phyloP scores from a whole-genome alignment of 371 early-diverging fungal genomes.

The Capillidium heterosporum region DNA sequence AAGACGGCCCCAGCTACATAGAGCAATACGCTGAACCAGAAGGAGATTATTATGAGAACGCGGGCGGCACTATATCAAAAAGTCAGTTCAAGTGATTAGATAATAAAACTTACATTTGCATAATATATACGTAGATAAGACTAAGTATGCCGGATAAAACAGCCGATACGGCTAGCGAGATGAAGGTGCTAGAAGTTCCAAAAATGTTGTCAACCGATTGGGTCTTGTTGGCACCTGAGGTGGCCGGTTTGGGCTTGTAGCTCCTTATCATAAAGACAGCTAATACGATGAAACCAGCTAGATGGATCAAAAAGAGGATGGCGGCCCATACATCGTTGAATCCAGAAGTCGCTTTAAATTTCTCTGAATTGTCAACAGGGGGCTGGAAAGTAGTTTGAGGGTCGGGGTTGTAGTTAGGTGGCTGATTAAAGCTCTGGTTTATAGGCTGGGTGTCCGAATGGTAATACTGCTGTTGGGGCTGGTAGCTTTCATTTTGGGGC shows the following conservation, averaged over 20 bases:
- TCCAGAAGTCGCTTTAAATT: slow-evolving; percentile 17
- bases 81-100: neutral
- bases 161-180: neutral
- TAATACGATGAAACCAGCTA: slow-evolving; percentile 20
- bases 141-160: slow-evolving; percentile 9
- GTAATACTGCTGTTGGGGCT: slow-evolving; percentile 1
- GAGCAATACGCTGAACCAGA: slow-evolving; percentile 3
- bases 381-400: neutral
- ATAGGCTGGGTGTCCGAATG: neutral
- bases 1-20: slow-evolving; percentile 1
- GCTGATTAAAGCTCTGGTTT: slow-evolving; percentile 6
- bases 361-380: neutral
- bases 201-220: neutral
- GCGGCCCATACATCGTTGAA: slow-evolving; percentile 35
- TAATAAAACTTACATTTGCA: slow-evolving; percentile 8
- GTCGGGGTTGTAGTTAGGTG: neutral
- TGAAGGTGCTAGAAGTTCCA: slow-evolving; percentile 2
- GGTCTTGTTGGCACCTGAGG: too few species aligned
- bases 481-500: neutral
- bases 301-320: slow-evolving; percentile 18
- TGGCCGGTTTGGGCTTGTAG: too few species aligned
- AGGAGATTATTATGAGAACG: slow-evolving; percentile 6
- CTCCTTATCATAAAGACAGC: slow-evolving; percentile 13
- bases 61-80: slow-evolving; percentile 5
- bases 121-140: slow-evolving; percentile 8